Base-by-base conservation (phyloP, 108 stramenopile genomes). In the Nitzschia sp. region DNA sequence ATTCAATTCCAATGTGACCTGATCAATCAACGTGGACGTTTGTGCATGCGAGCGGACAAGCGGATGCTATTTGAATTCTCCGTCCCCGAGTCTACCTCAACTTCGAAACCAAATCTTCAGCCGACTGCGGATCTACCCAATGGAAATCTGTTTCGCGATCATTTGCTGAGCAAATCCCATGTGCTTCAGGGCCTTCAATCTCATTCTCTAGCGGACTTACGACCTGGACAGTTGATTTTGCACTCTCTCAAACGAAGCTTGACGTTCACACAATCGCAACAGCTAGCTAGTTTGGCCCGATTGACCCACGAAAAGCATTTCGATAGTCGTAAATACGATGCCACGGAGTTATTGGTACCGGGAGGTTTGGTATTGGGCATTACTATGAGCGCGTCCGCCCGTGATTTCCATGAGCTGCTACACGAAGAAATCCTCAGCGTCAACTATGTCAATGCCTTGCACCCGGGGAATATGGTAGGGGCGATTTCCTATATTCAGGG, bases 41-140 rank as follows among this genome's bases (percentile, higher is more conserved):
- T 91, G 17, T 88, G 89, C 70, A 87, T 95, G 82, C 84, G 84
- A 47, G 88, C 89, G 23, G 94, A 95, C 62, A 91, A 93, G 68
- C 77, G 82, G 8, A 84, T 93, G 82, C 77, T 95, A 46, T 95
- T 95, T 71, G 86, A 87, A 24, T 89, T 95, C 71, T 75, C 82
- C 34, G 78, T 89, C 23, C 86, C 90, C 8, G 74, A 87, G 35
- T 57, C 60, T 36, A 38, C 13, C 35, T n/a, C n/a, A 8, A 26
- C 61, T 45, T 77, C 72, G 15, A 83, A 79, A 9, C 23, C 59
- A 1, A 29, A 5, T 28, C 19, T 30, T 23, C 26, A 25, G 11
- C 31, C 46, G 3, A 70, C 68, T 33, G 46, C 72, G 17, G 51
- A 59, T 49, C 32, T 71, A 9, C 76, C 72, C 31, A 58, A 59